Evolutionary conservation across 345 rosid species (phyloP).

Genomic region (Pistacia integerrima): DNA sequence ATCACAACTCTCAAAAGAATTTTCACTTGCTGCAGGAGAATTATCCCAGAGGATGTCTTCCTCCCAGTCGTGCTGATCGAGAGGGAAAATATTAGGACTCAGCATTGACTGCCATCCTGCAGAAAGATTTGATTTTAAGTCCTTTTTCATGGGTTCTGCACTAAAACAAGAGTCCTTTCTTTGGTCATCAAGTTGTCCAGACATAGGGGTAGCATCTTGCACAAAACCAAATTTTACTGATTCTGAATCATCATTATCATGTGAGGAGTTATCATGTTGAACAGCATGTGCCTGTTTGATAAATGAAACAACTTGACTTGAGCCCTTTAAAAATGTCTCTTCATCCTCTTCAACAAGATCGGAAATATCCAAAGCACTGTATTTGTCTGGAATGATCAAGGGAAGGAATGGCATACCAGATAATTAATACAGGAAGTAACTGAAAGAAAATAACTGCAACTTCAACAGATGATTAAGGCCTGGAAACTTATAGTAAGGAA

Average conservation of each 20-base stretch:
- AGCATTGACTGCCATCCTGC: slow-evolving; percentile 53
- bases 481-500: background rate
- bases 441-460: background rate
- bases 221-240: slow-evolving; percentile 38
- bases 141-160: slow-evolving; percentile 73
- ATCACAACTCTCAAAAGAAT: slow-evolving; percentile 45
- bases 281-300: slow-evolving; percentile 31
- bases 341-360: slow-evolving; percentile 89
- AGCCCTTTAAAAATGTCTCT: slow-evolving; percentile 67
- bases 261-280: slow-evolving; percentile 47
- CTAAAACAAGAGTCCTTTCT: slow-evolving; percentile 47
- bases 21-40: slow-evolving; percentile 51
- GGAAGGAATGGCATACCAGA: background rate
- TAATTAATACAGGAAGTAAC: background rate
- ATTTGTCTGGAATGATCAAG: slow-evolving; percentile 57
- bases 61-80: slow-evolving; percentile 97
- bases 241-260: slow-evolving; percentile 35
- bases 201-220: slow-evolving; percentile 34
- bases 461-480: background rate
- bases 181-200: slow-evolving; percentile 36
- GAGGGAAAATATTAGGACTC: slow-evolving; percentile 54
- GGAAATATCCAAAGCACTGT: slow-evolving; percentile 55
- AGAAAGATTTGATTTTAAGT: slow-evolving; percentile 35
- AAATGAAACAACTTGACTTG: slow-evolving; percentile 42
- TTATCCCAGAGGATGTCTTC: slow-evolving; percentile 77